A percentile compares a stretch with the other conserved stretches of the same genome.
Conservation (phyloP, 345 rosid genomes). For the Fremontodendron californicum region DNA sequence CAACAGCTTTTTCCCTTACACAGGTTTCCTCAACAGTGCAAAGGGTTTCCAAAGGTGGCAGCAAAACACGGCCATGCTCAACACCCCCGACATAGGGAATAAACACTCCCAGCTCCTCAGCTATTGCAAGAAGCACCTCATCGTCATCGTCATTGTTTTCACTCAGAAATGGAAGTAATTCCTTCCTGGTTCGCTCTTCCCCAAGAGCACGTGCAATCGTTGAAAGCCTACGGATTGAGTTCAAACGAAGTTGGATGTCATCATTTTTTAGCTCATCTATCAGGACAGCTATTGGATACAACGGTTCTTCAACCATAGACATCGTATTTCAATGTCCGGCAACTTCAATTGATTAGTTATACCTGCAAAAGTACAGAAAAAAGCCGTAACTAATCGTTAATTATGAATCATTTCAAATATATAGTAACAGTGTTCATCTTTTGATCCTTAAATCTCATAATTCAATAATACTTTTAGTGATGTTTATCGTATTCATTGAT, state of each 20-base stretch:
- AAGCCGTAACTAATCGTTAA: not conserved
- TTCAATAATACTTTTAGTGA: not conserved
- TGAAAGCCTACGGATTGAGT: conserved; percentile 82
- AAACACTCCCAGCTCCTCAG: conserved; percentile 87
- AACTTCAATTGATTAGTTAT: not conserved
- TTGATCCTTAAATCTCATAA: not conserved
- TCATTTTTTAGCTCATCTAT: conserved; percentile 94
- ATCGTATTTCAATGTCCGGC: conserved; percentile 25
- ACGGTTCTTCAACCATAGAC: conserved; percentile 82
- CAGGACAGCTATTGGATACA: conserved; percentile 84
- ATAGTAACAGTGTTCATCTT: not conserved
- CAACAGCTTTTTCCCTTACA: conserved; percentile 87
- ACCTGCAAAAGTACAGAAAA: not conserved
- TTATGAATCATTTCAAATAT: not conserved
- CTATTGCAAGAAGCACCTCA: conserved; percentile 95
- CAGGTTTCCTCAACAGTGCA: conserved; percentile 91
- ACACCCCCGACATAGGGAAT: conserved; percentile 91
- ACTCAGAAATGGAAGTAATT: conserved; percentile 77
- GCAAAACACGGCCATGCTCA: conserved; percentile 71
- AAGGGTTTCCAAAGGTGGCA: conserved; percentile 80
- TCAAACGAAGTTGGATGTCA: conserved; percentile 88
- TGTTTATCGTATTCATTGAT: not conserved
- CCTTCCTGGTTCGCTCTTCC: conserved; percentile 89
- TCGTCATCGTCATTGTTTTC: conserved; percentile 97
- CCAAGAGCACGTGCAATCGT: conserved; percentile 97